A percentile compares a stretch with the other conserved stretches of the same genome.
phyloP scores from a whole-genome alignment of 2,329 filamentous ascomycete species.

The Colletotrichum tropicale region DNA sequence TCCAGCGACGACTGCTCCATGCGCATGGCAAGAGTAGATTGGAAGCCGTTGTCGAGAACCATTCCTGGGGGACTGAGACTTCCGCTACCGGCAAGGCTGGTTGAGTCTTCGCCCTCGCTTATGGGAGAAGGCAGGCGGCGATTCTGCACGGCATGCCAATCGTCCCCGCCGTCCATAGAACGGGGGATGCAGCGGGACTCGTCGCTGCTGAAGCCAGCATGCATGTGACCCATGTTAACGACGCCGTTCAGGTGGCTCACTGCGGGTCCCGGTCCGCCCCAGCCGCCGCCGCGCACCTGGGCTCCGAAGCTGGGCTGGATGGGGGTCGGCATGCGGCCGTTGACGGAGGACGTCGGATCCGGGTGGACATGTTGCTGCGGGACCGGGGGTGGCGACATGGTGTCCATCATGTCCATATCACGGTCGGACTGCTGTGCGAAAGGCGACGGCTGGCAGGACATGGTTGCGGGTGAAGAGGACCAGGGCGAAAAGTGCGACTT shows the following conservation, averaged over 20 bases:
- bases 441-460: conserved; percentile 26
- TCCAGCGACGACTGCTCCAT: conserved; percentile 30
- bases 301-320: conserved; percentile 63
- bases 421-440: conserved; percentile 30
- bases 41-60: conserved; percentile 35
- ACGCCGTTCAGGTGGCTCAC: conserved; percentile 37
- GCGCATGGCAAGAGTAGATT: conserved; percentile 36
- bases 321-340: conserved; percentile 61
- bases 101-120: conserved; percentile 56
- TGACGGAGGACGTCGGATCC: conserved; percentile 24
- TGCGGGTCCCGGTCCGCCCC: conserved; percentile 35
- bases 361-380: conserved; percentile 29
- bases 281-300: conserved; percentile 58
- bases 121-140: conserved; percentile 64
- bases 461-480: conserved; percentile 28
- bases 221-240: conserved; percentile 43
- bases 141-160: conserved; percentile 59
- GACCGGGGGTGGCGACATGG: conserved; percentile 28
- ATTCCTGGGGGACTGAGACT: conserved; percentile 39
- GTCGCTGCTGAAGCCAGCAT: conserved; percentile 35
- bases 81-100: conserved; percentile 20
- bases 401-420: conserved; percentile 54
- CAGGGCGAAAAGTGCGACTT: conserved; percentile 36
- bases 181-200: conserved; percentile 53
- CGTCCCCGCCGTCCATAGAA: conserved; percentile 45